These are phyloP conservation scores for Nicotiana noctiflora DNA, from an alignment of 257 asterid genomes.

Conservation along the genomic window DNA sequence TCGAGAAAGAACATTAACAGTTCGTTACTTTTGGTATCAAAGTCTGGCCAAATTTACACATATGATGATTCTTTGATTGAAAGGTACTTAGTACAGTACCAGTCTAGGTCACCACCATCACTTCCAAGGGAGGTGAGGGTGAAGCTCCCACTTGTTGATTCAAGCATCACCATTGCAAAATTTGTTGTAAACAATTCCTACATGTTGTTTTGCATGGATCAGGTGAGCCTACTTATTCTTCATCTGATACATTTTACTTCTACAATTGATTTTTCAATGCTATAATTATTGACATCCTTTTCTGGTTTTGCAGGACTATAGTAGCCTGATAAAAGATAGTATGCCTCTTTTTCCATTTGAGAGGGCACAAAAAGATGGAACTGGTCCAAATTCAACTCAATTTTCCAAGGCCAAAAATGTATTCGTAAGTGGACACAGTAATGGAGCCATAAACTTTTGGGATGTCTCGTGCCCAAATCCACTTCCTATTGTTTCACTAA, in stretches of 20 bases:
- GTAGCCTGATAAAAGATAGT: constrained; percentile 35
- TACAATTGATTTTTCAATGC: background rate
- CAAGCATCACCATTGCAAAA: constrained; percentile 59
- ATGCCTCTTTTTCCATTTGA: constrained; percentile 66
- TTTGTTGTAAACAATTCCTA: constrained; percentile 49
- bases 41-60: constrained; percentile 49
- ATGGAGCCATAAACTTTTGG: constrained; percentile 85
- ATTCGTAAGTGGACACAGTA: constrained; percentile 68
- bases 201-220: constrained; percentile 40
- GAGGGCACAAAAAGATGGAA: constrained; percentile 51
- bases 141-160: constrained; percentile 74
- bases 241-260: background rate
- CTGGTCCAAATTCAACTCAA: constrained; percentile 38
- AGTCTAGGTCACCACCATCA: constrained; percentile 69
- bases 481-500: constrained; percentile 53
- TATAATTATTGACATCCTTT: background rate
- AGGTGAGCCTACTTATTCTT: constrained; percentile 33
- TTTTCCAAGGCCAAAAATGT: constrained; percentile 65
- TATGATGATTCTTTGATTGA: constrained; percentile 64
- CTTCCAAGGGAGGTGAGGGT: constrained; percentile 60
- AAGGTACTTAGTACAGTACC: constrained; percentile 65
- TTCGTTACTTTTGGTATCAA: constrained; percentile 65
- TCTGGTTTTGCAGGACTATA: constrained; percentile 45
- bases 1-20: constrained; percentile 46
- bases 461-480: constrained; percentile 79